Percentiles rank a stretch among this genome's conserved stretches.
phyloP scores from a whole-genome alignment of 2,329 filamentous ascomycete genomes.

The Colletotrichum lentis region DNA sequence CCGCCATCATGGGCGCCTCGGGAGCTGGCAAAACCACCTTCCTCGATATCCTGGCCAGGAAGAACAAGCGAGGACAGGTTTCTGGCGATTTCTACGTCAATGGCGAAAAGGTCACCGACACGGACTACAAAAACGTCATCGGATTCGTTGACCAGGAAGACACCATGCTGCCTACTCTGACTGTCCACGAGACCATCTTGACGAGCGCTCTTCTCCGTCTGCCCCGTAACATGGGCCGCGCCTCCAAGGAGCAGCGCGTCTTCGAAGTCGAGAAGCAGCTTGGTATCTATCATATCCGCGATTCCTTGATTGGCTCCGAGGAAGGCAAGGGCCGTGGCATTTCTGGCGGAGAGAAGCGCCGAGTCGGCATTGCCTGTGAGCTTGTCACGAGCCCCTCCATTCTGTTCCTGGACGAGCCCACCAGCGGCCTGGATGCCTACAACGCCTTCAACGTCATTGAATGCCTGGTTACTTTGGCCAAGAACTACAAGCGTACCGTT shows the following conservation, averaged over 20 bases:
- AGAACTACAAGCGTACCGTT: slow-evolving; percentile 95
- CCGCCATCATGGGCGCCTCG: slow-evolving; percentile 97
- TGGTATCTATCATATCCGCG: slow-evolving; percentile 91
- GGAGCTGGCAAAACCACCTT: slow-evolving; percentile 98
- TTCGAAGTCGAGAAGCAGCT: slow-evolving; percentile 95
- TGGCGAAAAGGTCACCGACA: slow-evolving; percentile 84
- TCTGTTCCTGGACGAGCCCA: slow-evolving; percentile 95
- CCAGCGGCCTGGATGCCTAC: slow-evolving; percentile 92
- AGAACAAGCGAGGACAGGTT: slow-evolving; percentile 88
- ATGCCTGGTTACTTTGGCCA: slow-evolving; percentile 91
- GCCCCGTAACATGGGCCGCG: slow-evolving; percentile 87
- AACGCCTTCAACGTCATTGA: slow-evolving; percentile 99
- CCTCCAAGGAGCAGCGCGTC: slow-evolving; percentile 89
- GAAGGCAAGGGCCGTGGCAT: slow-evolving; percentile 94
- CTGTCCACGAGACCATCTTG: slow-evolving; percentile 96
- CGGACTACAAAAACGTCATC: slow-evolving; percentile 88
- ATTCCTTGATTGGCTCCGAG: slow-evolving; percentile 95
- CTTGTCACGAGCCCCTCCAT: slow-evolving; percentile 97
- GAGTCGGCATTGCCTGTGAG: slow-evolving; percentile 96
- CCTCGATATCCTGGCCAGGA: slow-evolving; percentile 91
- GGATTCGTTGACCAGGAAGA: slow-evolving; percentile 99
- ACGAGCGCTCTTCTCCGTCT: slow-evolving; percentile 91
- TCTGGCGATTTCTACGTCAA: slow-evolving; percentile 90
- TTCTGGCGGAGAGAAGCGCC: slow-evolving; percentile 94
- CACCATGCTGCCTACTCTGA: slow-evolving; percentile 93